Percentiles rank a stretch among this genome's conserved stretches.
phyloP scores from a whole-genome alignment of 2,329 filamentous ascomycete species.

The Fusarium algeriense region DNA sequence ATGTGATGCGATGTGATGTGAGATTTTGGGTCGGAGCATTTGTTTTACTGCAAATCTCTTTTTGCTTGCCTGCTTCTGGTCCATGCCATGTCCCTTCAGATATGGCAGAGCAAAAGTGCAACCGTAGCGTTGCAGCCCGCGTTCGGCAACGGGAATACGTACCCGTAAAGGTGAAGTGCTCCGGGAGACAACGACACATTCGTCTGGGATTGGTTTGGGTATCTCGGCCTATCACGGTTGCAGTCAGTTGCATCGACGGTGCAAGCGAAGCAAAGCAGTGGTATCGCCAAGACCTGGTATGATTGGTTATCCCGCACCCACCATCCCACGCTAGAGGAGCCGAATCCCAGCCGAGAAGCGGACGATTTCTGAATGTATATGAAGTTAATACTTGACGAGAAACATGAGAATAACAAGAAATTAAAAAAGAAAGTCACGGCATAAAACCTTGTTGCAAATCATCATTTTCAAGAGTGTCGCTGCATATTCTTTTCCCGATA shows the following conservation, averaged over 20 bases:
- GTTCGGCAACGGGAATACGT: constrained; percentile 36
- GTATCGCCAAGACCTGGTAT: constrained; percentile 32
- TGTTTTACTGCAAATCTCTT: background rate
- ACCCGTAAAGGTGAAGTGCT: constrained; percentile 33
- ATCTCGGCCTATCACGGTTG: constrained; percentile 26
- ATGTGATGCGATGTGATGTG: constrained; percentile 11
- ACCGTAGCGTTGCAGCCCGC: constrained; percentile 27
- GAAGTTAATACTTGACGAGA: background rate
- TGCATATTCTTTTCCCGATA: constrained; percentile 6
- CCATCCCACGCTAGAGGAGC: constrained; percentile 22
- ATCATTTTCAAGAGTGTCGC: background rate
- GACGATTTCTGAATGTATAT: constrained; percentile 1
- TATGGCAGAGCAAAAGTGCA: constrained; percentile 20
- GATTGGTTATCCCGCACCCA: constrained; percentile 28
- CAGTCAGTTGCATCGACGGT: constrained; percentile 10
- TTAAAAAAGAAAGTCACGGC: background rate
- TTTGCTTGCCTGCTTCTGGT: background rate
- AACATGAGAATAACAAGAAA: constrained; percentile 9
- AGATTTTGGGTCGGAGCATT: constrained; percentile 17
- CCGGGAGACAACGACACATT: constrained; percentile 31
- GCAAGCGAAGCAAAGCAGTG: constrained; percentile 22
- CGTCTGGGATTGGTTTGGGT: constrained; percentile 18
- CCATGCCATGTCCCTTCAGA: background rate
- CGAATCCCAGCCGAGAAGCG: constrained; percentile 19
- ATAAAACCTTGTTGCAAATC: constrained; percentile 20